Evolutionary conservation across 2,329 filamentous ascomycete genomes (phyloP).

Genomic region (Cryoendolithus antarcticus): DNA sequence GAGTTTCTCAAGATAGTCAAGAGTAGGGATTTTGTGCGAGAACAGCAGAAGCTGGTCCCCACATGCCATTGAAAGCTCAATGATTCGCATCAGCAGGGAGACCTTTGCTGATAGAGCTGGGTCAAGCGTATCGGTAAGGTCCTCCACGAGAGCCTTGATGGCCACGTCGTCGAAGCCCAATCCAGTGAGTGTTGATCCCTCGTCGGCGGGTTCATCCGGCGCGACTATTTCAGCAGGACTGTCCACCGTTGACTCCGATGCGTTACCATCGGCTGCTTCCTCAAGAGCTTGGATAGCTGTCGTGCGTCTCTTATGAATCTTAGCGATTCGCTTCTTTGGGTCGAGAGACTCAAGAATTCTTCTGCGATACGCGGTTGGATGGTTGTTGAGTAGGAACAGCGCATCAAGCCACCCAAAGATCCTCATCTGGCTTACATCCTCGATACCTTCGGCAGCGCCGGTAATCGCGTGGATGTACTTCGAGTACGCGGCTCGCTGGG

Average conservation of each 20-base stretch:
- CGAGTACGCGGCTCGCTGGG: conserved; percentile 55
- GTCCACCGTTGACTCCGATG: conserved; percentile 6
- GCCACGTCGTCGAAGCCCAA: conserved; percentile 25
- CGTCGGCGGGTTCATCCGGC: conserved; percentile 23
- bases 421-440: conserved; percentile 27
- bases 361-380: conserved; percentile 41
- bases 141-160: conserved; percentile 24
- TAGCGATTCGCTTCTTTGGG: not conserved
- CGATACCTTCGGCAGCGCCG: conserved; percentile 18
- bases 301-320: not conserved
- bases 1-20: conserved; percentile 55
- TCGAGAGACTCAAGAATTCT: conserved; percentile 34
- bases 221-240: conserved; percentile 5
- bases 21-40: conserved; percentile 55
- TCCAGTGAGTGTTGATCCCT: conserved; percentile 21
- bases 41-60: conserved; percentile 74
- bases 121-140: conserved; percentile 28
- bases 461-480: conserved; percentile 35
- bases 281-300: not conserved
- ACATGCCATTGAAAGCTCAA: conserved; percentile 48
- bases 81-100: conserved; percentile 52
- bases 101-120: conserved; percentile 55
- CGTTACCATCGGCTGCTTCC: not conserved
- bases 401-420: conserved; percentile 45
- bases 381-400: conserved; percentile 45